These are phyloP conservation scores for Gastrolobium bilobum DNA, from an alignment of 306 rosid genomes.

Conservation along the genomic window DNA sequence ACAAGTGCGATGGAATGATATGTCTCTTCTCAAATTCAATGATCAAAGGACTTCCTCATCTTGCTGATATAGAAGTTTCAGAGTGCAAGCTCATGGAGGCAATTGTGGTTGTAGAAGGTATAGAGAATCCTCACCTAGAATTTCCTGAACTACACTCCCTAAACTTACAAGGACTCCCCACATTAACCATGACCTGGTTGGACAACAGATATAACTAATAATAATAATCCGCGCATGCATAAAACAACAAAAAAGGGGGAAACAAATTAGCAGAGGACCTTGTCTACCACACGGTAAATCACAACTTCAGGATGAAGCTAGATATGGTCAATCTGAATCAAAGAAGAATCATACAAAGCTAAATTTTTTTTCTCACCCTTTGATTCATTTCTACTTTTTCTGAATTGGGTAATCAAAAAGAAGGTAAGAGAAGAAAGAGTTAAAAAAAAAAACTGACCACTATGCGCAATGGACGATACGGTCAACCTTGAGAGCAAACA, in stretches of 20 bases:
- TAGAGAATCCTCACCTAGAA: too few relatives aligned
- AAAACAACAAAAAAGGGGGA: conserved; percentile 40
- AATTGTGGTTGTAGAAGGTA: too few relatives aligned
- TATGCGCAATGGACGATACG: conserved; percentile 60
- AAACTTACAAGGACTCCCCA: too few relatives aligned
- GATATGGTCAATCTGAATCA: not conserved
- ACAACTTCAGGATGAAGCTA: not conserved
- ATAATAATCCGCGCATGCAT: conserved; percentile 31
- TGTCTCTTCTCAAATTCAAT: too few relatives aligned
- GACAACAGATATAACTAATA: too few relatives aligned
- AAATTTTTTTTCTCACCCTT: conserved; percentile 25
- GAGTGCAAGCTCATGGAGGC: too few relatives aligned
- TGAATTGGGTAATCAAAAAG: conserved; percentile 40
- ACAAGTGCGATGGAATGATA: too few relatives aligned
- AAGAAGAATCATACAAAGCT: conserved; percentile 4
- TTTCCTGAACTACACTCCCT: too few relatives aligned
- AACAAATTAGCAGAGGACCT: conserved; percentile 37
- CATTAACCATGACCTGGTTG: too few relatives aligned
- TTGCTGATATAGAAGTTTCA: too few relatives aligned
- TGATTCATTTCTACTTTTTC: not conserved
- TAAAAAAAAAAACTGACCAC: conserved; percentile 67
- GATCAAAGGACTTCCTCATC: too few relatives aligned
- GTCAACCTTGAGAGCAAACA: conserved; percentile 78
- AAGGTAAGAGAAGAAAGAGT: not conserved
- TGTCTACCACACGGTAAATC: conserved; percentile 12